These are phyloP conservation scores for Mycena sanguinolenta DNA, from an alignment of 768 basidiomycete species.

Conservation along the genomic window DNA sequence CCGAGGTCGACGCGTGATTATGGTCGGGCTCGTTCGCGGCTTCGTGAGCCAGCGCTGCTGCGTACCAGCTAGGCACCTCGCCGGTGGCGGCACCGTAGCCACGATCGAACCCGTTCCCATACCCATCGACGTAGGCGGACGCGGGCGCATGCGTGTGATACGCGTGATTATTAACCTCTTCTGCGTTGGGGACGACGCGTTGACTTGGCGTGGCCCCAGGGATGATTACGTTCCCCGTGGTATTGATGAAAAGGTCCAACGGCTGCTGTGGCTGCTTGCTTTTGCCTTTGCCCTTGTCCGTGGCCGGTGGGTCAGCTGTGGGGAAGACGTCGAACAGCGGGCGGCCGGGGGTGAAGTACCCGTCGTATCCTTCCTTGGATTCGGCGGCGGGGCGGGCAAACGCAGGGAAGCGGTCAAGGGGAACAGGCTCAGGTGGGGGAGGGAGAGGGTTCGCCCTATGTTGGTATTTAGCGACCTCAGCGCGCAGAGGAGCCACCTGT, in stretches of 20 bases:
- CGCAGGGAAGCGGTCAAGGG: conserved; percentile 58
- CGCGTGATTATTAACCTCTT: conserved; percentile 33
- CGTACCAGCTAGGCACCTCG: neutral
- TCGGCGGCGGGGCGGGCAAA: conserved; percentile 50
- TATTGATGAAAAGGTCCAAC: neutral
- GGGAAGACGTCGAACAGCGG: neutral
- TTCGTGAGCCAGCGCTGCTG: too few species aligned
- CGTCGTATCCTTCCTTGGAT: conserved; percentile 32
- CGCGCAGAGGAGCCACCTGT: conserved; percentile 53
- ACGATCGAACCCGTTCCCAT: conserved; percentile 49
- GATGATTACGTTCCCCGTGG: conserved; percentile 43
- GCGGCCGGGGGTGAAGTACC: conserved; percentile 27
- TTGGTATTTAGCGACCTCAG: conserved; percentile 45
- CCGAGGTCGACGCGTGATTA: conserved; percentile 29
- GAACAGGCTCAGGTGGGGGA: conserved; percentile 66
- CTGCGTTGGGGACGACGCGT: conserved; percentile 42
- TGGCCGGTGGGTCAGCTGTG: neutral
- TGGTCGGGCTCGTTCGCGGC: neutral
- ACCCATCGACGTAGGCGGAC: conserved; percentile 52
- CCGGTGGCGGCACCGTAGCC: conserved; percentile 47
- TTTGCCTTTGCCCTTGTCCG: conserved; percentile 14
- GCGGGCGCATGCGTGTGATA: conserved; percentile 38
- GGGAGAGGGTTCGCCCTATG: conserved; percentile 65
- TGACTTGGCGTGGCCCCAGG: conserved; percentile 48
- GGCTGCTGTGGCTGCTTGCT: conserved; percentile 29